Evolutionary conservation across 345 rosid genomes (phyloP).

Genomic region (Raphanus raphanistrum): DNA sequence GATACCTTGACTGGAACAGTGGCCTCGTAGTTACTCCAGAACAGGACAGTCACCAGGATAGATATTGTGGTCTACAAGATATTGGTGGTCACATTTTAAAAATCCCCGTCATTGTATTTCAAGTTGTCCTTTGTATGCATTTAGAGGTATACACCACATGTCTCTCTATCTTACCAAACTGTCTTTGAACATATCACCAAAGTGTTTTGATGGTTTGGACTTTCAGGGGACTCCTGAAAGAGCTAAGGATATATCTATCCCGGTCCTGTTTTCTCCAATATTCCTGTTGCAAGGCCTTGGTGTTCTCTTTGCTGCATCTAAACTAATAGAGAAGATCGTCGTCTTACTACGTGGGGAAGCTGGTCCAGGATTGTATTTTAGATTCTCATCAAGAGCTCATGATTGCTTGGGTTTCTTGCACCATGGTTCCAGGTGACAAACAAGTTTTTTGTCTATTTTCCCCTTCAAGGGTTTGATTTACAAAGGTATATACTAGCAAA

Average conservation of each 20-base stretch:
- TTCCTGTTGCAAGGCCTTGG: slow-evolving; percentile 87
- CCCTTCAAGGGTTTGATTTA: not conserved
- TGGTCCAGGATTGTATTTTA: slow-evolving; percentile 71
- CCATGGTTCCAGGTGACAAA: slow-evolving; percentile 89
- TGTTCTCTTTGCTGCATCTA: slow-evolving; percentile 73
- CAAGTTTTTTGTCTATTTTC: not conserved
- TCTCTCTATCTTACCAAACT: slow-evolving; percentile 28
- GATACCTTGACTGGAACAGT: slow-evolving; percentile 91
- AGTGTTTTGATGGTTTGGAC: slow-evolving; percentile 25
- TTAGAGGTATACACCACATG: slow-evolving; percentile 66
- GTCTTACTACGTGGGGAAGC: slow-evolving; percentile 68
- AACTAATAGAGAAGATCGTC: slow-evolving; percentile 73
- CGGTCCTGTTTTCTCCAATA: slow-evolving; percentile 80
- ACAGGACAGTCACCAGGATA: slow-evolving; percentile 60
- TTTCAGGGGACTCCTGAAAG: slow-evolving; percentile 88
- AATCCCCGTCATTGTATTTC: slow-evolving; percentile 81
- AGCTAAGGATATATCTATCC: slow-evolving; percentile 77
- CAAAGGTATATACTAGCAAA: not conserved
- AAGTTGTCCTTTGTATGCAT: slow-evolving; percentile 87
- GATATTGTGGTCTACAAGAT: slow-evolving; percentile 77
- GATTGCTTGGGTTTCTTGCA: slow-evolving; percentile 89
- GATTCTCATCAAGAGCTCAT: slow-evolving; percentile 65
- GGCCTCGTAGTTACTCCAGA: slow-evolving; percentile 70
- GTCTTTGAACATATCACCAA: slow-evolving; percentile 32
- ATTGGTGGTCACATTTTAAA: slow-evolving; percentile 96